A percentile compares a stretch with the other conserved stretches of the same genome.
Evolutionary conservation across 192 early-diverging fungal species (phyloP).

Genomic region (Entomortierella lignicola): DNA sequence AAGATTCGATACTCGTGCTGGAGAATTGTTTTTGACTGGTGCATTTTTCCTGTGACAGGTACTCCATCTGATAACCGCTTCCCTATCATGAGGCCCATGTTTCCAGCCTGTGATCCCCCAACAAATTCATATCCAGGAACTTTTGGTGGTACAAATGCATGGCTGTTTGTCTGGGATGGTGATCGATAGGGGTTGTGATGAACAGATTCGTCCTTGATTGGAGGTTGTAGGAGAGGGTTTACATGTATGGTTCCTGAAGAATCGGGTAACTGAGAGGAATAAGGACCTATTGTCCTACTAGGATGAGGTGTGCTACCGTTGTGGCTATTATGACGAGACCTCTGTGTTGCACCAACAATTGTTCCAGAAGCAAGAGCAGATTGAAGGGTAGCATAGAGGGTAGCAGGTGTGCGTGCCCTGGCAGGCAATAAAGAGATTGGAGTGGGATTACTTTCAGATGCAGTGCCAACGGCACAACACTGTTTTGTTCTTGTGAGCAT

Average conservation of each 20-base stretch:
- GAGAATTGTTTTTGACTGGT: conserved; percentile 32
- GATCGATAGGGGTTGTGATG: conserved; percentile 38
- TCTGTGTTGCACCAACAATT: neutral
- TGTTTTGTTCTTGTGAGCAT: neutral
- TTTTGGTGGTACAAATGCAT: conserved; percentile 27
- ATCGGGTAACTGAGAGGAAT: conserved; percentile 1
- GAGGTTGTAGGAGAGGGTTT: conserved; percentile 1
- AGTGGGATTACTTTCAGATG: neutral
- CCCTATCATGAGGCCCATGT: conserved; percentile 51
- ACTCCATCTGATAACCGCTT: conserved; percentile 38
- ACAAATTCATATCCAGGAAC: conserved; percentile 37
- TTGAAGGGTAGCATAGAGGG: conserved; percentile 11
- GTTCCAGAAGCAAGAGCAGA: conserved; percentile 12
- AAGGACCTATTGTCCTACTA: conserved; percentile 12
- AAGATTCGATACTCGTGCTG: conserved; percentile 44
- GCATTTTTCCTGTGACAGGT: conserved; percentile 33
- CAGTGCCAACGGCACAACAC: neutral
- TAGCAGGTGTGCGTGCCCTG: neutral
- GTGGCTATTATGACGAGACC: neutral
- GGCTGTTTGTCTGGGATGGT: conserved; percentile 35
- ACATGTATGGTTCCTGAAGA: conserved; percentile 9
- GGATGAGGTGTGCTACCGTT: neutral
- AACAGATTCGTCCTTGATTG: conserved; percentile 23
- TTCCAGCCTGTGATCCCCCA: conserved; percentile 46
- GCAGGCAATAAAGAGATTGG: neutral